Base-by-base conservation (phyloP, 176 grass and related monocot genomes). In the Melocanna baccifera region DNA sequence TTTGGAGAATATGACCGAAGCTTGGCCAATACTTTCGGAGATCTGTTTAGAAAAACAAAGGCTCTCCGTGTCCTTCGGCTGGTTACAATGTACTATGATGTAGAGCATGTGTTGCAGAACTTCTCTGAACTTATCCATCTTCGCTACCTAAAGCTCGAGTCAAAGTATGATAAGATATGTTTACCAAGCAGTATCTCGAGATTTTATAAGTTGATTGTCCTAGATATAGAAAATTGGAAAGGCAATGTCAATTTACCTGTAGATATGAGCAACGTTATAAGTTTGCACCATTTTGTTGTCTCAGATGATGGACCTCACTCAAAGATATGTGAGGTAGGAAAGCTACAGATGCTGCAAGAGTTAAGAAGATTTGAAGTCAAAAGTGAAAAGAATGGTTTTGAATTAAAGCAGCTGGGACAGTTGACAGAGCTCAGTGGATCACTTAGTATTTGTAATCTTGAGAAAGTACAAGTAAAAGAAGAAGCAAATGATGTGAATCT, bases 221-320 rank as follows among this genome's bases (percentile, higher is more conserved):
- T 78, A 26, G 37, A 42, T 62, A 4, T 53, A 53, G 6, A 62
- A 18, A 4, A 26, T 0, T 0, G 1, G 4, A 18, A 19, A 7
- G 5, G 10, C 19, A 7, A 5, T 3, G 1, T 1, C 26, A 7
- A 9, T 43, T 42, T 62, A 29, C 22, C 36, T 29, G 47, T 8
- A 47, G 58, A 78, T 47, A 64, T 64, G 58, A 39, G 64, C 22
- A 85, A 85, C 70, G 57, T 85, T 48, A 4, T 30, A 20, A 84
- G 14, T 0, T 20, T 84, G 36, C 50, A 6, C 0, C 32, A 84
- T 73, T 62, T 84, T 64, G 10, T 72, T 59, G 52, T 61, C 19
- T 0, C 2, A 46, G 2, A 62, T 19, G 81, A 25, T 42, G 3
- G 7, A 52, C 11, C 23, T 42, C 55, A 73, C 28, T 53, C 59